phyloP scores from a whole-genome alignment of 2,329 filamentous ascomycete species.

The Ascochyta viciae-villosae region DNA sequence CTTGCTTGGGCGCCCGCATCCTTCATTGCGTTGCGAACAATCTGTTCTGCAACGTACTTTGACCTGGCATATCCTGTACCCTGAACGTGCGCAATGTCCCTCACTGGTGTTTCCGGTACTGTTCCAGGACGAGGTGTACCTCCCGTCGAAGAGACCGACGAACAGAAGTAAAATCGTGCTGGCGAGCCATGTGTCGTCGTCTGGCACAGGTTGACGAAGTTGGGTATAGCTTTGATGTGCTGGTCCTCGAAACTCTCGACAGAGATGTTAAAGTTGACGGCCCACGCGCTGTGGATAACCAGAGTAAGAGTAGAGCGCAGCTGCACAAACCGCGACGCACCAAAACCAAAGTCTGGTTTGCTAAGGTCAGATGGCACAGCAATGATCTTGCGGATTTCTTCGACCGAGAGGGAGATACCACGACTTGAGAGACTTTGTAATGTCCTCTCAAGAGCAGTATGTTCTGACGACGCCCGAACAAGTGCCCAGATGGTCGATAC shows the following conservation, averaged over 20 bases:
- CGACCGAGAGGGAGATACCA: constrained; percentile 43
- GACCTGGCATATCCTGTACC: constrained; percentile 61
- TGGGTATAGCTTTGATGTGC: constrained; percentile 53
- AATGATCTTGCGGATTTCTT: constrained; percentile 38
- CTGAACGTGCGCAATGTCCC: constrained; percentile 51
- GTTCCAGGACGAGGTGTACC: constrained; percentile 48
- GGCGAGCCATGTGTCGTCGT: constrained; percentile 41
- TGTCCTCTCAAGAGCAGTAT: constrained; percentile 46
- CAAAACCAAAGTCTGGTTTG: constrained; percentile 52
- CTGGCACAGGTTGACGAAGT: constrained; percentile 53
- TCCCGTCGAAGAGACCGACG: constrained; percentile 54
- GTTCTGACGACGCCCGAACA: constrained; percentile 54
- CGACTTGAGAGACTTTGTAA: constrained; percentile 45
- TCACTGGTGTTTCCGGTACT: constrained; percentile 48
- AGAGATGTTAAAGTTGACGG: constrained; percentile 64
- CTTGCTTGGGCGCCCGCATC: constrained; percentile 30
- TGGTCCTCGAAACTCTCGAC: constrained; percentile 59
- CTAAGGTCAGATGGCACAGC: constrained; percentile 53
- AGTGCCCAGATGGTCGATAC: constrained; percentile 59
- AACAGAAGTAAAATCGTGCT: constrained; percentile 55
- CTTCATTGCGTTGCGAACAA: constrained; percentile 41
- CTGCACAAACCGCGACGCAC: constrained; percentile 20
- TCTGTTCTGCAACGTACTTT: constrained; percentile 59
- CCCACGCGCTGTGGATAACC: constrained; percentile 62
- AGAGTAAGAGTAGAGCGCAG: constrained; percentile 42